Percentiles rank a stretch among this genome's conserved stretches.
phyloP scores from a whole-genome alignment of 1,284 basidiomycete genomes.

The Heterobasidion parviporum region DNA sequence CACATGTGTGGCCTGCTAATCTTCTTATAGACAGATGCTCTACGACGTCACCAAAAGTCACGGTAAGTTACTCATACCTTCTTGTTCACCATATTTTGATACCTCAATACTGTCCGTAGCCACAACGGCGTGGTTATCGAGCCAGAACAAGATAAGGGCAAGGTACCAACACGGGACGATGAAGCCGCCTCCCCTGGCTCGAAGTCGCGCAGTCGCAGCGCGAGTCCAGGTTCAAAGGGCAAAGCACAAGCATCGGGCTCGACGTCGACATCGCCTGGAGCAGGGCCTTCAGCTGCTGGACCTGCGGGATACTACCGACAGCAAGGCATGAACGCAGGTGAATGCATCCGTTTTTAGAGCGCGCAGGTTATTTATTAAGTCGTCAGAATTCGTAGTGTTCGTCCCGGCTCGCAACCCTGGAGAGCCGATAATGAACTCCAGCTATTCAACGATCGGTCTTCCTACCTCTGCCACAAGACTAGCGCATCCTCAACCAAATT shows the following conservation, averaged over 20 bases:
- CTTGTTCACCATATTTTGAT: constrained; percentile 4
- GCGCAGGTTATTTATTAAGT: constrained; percentile 5
- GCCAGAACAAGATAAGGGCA: constrained; percentile 25
- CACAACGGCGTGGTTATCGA: constrained; percentile 65
- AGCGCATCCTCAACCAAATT: constrained; percentile 25
- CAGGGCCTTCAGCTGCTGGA: constrained; percentile 22
- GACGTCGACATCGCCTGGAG: constrained; percentile 18
- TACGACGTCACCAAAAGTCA: constrained; percentile 35
- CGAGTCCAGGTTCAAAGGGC: constrained; percentile 34
- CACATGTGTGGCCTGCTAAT: neutral
- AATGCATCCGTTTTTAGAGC: constrained; percentile 17
- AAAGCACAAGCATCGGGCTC: constrained; percentile 16
- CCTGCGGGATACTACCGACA: constrained; percentile 56
- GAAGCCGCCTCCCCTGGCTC: constrained; percentile 33
- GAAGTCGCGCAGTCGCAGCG: constrained; percentile 40
- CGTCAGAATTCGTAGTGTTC: constrained; percentile 10
- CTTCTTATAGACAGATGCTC: constrained; percentile 23
- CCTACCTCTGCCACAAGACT: constrained; percentile 47
- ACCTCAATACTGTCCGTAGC: constrained; percentile 22
- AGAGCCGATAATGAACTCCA: constrained; percentile 22
- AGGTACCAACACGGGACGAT: constrained; percentile 23
- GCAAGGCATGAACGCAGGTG: constrained; percentile 39
- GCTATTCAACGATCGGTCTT: constrained; percentile 31
- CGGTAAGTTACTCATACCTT: constrained; percentile 30
- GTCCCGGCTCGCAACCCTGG: constrained; percentile 16